Evolutionary conservation across 768 basidiomycete genomes (phyloP), one percentile per base, ranked within the genome.

Genomic region (Boletus bicolor): DNA sequence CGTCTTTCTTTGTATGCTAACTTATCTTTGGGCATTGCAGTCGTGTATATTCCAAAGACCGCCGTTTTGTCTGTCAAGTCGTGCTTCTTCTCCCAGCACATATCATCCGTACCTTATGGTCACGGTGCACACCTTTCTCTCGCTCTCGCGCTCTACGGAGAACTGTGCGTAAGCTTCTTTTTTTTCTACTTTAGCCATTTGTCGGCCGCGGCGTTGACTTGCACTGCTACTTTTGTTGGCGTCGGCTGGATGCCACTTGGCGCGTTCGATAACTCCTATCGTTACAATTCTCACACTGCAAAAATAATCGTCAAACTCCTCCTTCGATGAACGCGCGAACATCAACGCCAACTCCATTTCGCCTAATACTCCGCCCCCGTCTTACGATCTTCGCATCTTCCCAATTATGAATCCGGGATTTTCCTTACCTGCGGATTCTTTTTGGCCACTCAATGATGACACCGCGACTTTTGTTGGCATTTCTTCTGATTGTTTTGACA

Each of bases 21-120:
- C 46, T 49, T 49, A 44, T 60, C 50, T 47, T 48, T 47, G 35
- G 41, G 12, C 19, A 21, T 54, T 35, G 19, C 53, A 90, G 88
- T 89, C 48, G 85, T 82, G 8, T 76, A 75, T 36, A 88, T 89
- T 63, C 83, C 86, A 36, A 87, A 83, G 69, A 57, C 73, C 52
- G 75, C 80, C 44, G 78, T 89, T 19, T 74, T 91, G 19, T 89
- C 88, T 34, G 79, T 77, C 44, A 77, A 76, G 60, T 80, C 81
- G 0, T 85, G 82, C 68, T 74, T 77, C 41, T 65, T 84, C 44
- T 75, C 78, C 35, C 67, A 67, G 24, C 57, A 66, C 44, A 79
- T 88, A 35, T 64, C 77, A 0, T 59, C 73, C 14, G 71, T 71
- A 28, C 79, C 80, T 10, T 81, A 79, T 64, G 88, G 87, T 2